phyloP scores from a whole-genome alignment of 2,329 filamentous ascomycete genomes.

The Pseudogymnoascus sp. region DNA sequence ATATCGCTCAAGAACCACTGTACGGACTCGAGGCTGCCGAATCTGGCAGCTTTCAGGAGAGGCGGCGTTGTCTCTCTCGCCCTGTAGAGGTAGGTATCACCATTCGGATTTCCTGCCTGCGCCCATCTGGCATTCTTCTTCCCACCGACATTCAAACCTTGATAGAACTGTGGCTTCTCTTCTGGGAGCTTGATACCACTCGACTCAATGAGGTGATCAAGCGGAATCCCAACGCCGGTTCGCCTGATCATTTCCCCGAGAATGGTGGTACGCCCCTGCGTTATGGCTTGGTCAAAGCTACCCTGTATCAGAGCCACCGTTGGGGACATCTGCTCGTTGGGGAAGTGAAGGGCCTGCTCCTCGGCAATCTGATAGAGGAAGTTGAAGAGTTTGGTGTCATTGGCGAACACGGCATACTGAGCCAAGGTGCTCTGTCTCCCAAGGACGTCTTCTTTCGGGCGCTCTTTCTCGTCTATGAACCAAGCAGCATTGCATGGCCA shows the following conservation, averaged over 20 bases:
- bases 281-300: slow-evolving; percentile 38
- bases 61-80: slow-evolving; percentile 44
- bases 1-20: slow-evolving; percentile 72
- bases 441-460: background rate
- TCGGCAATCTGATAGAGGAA: slow-evolving; percentile 21
- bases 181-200: slow-evolving; percentile 51
- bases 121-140: slow-evolving; percentile 71
- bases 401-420: slow-evolving; percentile 17
- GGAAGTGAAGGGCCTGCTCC: slow-evolving; percentile 20
- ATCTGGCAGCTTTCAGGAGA: slow-evolving; percentile 48
- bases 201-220: slow-evolving; percentile 57
- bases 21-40: slow-evolving; percentile 55
- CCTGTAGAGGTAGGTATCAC: slow-evolving; percentile 37
- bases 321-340: slow-evolving; percentile 26
- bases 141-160: slow-evolving; percentile 67
- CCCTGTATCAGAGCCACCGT: slow-evolving; percentile 33
- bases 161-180: slow-evolving; percentile 63
- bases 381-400: slow-evolving; percentile 23
- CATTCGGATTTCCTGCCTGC: slow-evolving; percentile 47
- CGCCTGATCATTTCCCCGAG: slow-evolving; percentile 56
- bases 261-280: slow-evolving; percentile 43
- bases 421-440: slow-evolving; percentile 11
- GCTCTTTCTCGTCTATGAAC: slow-evolving; percentile 17
- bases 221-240: slow-evolving; percentile 59
- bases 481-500: slow-evolving; percentile 29